Evolutionary conservation across 208 protist species (phyloP), one percentile per base, ranked within the genome.

Genomic region (Acanthamoeba rhysodes): DNA sequence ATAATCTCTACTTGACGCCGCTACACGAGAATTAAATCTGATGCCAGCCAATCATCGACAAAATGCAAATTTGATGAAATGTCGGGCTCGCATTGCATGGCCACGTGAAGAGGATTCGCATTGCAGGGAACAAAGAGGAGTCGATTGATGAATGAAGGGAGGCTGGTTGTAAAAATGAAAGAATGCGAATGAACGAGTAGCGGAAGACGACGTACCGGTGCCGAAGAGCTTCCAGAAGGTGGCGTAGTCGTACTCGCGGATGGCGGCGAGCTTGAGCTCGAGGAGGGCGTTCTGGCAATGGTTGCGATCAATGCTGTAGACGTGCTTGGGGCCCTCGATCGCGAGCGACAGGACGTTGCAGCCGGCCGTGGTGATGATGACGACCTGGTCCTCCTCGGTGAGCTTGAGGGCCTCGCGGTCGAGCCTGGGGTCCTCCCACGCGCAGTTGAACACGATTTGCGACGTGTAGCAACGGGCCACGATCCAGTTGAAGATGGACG

Each of bases 271-370:
- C 55, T 95, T 95, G 37, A 95, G 62, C 45, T 95, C 93, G 53
- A 95, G 57, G 16, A 95, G 55, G 41, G 93, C 53, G 57, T 95
- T 95, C 66, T 95, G 93, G 64, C 93, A 95, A 37, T 55, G 68
- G 82, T 95, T 95, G 48, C 76, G 68, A 68, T 95, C 93, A 68
- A 95, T 95, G 82, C 45, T 78, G 76, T 90, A 95, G 76, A 95
- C 59, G 93, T 95, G 93, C 14, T 91, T 91, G 10, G 74, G 76
- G 4, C 82, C 93, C 70, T 95, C 76, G 18, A 95, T 72, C 24
- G 93, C 82, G 27, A 95, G 45, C 14, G 76, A 91, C 6, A 91
- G 80, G 37, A 95, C 93, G 64, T 95, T 95, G 64, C 93, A 95
- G 41, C 93, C 93, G 37, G 93, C 93, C 9, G 80, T 90, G 27